These are phyloP conservation scores for Exophiala alcalophila DNA, from an alignment of 2,329 filamentous ascomycete genomes.

Conservation along the genomic window DNA sequence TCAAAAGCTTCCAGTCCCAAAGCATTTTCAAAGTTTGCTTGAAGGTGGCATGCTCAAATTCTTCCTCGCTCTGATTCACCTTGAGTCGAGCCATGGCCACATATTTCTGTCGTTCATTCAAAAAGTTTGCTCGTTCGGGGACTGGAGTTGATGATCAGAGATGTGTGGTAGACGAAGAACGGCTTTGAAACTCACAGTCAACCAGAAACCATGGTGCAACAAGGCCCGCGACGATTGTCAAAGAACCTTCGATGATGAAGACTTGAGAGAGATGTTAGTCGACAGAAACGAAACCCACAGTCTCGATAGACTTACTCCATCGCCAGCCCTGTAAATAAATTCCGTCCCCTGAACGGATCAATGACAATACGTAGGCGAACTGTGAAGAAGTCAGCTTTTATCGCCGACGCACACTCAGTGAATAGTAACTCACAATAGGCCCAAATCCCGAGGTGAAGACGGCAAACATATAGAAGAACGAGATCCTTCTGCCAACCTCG, in stretches of 20 bases:
- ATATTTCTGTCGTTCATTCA: constrained; percentile 1
- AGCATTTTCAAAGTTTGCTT: not conserved
- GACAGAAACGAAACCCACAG: constrained; percentile 28
- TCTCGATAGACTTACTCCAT: constrained; percentile 29
- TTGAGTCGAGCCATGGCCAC: not conserved
- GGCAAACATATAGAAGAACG: not conserved
- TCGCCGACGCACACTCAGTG: too few relatives aligned
- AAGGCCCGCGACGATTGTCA: constrained; percentile 31
- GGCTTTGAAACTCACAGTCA: constrained; percentile 34
- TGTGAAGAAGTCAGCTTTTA: too few relatives aligned
- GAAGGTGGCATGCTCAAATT: not conserved
- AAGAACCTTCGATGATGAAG: constrained; percentile 28
- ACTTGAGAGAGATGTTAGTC: constrained; percentile 11
- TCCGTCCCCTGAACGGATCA: constrained; percentile 34
- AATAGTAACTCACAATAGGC: too few relatives aligned
- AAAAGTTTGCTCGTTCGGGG: constrained; percentile 37
- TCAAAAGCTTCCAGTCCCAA: constrained; percentile 2
- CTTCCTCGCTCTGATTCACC: not conserved
- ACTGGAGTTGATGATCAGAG: constrained; percentile 31
- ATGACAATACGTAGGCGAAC: constrained; percentile 33
- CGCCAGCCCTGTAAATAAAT: constrained; percentile 28
- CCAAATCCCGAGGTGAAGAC: not conserved
- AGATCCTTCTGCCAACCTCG: not conserved
- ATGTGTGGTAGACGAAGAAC: constrained; percentile 29
- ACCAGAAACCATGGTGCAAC: constrained; percentile 31